Evolutionary conservation across 2,329 filamentous ascomycete species (phyloP).

Genomic region (Ascomycota sp.): DNA sequence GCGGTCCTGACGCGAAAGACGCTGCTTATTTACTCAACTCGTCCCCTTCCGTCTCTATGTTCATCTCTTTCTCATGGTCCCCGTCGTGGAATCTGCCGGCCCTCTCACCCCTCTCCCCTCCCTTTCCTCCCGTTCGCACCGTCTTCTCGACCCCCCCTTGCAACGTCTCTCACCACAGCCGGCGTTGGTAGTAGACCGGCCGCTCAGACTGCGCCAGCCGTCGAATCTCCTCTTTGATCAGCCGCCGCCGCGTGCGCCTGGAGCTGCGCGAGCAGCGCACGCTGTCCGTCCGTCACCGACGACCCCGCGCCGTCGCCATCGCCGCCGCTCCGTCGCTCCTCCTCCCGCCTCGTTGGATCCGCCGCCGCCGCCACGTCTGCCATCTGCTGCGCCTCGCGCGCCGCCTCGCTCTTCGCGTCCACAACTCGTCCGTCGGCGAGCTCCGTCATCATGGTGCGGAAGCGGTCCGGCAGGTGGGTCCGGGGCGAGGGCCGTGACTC

Average conservation of each 20-base stretch:
- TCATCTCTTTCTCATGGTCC: no score
- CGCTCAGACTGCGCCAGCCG: slow-evolving; percentile 22
- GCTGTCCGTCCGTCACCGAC: slow-evolving; percentile 7
- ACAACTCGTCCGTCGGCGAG: slow-evolving; percentile 25
- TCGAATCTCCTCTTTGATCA: slow-evolving; percentile 37
- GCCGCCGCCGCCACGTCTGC: slow-evolving; percentile 12
- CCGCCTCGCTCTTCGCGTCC: slow-evolving; percentile 15
- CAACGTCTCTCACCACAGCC: slow-evolving; percentile 26
- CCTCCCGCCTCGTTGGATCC: slow-evolving; percentile 3
- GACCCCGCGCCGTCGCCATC: slow-evolving; percentile 4
- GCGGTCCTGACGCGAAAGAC: no score
- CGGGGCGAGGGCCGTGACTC: slow-evolving; percentile 25
- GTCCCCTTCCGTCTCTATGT: no score
- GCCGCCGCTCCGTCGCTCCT: not conserved
- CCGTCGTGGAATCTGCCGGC: no score
- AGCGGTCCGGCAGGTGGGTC: slow-evolving; percentile 29
- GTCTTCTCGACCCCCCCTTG: not conserved
- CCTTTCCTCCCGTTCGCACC: no score
- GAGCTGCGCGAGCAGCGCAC: slow-evolving; percentile 13
- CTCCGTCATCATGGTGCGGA: slow-evolving; percentile 22
- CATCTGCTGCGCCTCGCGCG: slow-evolving; percentile 9
- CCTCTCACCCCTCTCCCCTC: no score
- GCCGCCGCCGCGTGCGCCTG: slow-evolving; percentile 23
- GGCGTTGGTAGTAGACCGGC: slow-evolving; percentile 31
- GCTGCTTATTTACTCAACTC: no score